Evolutionary conservation across 768 basidiomycete species (phyloP).

Genomic region (Kwoniella europaea): DNA sequence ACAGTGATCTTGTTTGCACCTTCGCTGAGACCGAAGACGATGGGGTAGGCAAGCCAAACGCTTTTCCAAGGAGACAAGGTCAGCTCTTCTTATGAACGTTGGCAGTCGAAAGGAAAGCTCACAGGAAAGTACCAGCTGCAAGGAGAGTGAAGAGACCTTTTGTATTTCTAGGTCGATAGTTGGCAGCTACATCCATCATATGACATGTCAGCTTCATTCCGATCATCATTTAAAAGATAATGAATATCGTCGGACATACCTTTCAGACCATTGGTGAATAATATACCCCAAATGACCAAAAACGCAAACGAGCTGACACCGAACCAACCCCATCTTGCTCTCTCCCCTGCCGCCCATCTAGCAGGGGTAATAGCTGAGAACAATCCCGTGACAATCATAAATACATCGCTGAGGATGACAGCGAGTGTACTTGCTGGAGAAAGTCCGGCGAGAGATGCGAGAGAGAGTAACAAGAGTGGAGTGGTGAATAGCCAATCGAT

Average conservation of each 20-base stretch:
- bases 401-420: slow-evolving; percentile 46
- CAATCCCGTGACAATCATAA: slow-evolving; percentile 54
- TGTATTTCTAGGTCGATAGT: slow-evolving; percentile 45
- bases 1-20: slow-evolving; percentile 52
- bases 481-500: slow-evolving; percentile 56
- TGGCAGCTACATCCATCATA: slow-evolving; percentile 37
- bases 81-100: no score
- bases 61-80: slow-evolving; percentile 14
- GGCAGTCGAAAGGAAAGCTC: slow-evolving; percentile 2
- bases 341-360: slow-evolving; percentile 38
- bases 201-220: neutral
- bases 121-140: slow-evolving; percentile 42
- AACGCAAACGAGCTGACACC: slow-evolving; percentile 47
- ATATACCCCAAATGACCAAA: slow-evolving; percentile 46
- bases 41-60: slow-evolving; percentile 56
- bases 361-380: slow-evolving; percentile 37
- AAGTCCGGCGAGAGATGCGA: slow-evolving; percentile 54
- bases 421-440: slow-evolving; percentile 47
- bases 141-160: slow-evolving; percentile 48
- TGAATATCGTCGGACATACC: slow-evolving; percentile 33
- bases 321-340: slow-evolving; percentile 50
- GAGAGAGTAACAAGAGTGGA: slow-evolving; percentile 53
- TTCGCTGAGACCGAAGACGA: slow-evolving; percentile 55
- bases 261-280: slow-evolving; percentile 47
- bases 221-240: no score